These are phyloP conservation scores for Aureobasidium sp. DNA, from an alignment of 2,329 filamentous ascomycete genomes.

Conservation along the genomic window DNA sequence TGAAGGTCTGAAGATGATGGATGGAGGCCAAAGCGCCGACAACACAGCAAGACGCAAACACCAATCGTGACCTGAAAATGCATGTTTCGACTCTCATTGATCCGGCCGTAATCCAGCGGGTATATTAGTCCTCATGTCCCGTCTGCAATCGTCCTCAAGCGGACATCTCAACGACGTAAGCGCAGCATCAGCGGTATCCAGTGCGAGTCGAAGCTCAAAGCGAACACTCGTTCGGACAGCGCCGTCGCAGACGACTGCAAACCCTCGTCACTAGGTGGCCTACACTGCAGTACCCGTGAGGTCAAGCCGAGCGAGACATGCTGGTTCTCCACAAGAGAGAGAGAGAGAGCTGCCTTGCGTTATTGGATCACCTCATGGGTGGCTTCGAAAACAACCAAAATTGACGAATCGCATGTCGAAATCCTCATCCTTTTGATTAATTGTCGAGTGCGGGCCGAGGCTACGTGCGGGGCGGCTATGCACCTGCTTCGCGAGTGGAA, in stretches of 20 bases:
- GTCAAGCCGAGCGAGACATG: constrained; percentile 9
- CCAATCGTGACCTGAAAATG: constrained; percentile 5
- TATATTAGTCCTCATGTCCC: constrained; percentile 6
- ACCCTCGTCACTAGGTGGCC: constrained; percentile 6
- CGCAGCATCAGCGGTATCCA: neutral
- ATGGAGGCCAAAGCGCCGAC: constrained; percentile 7
- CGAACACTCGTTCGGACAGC: neutral
- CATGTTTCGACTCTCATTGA: constrained; percentile 13
- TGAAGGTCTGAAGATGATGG: neutral
- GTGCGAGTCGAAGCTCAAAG: constrained; percentile 3
- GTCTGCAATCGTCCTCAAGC: constrained; percentile 13
- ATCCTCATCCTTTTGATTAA: constrained; percentile 5
- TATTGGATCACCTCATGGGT: constrained; percentile 9
- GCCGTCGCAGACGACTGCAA: constrained; percentile 14
- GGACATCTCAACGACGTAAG: constrained; percentile 3
- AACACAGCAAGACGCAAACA: constrained; percentile 10
- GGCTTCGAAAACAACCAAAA: neutral
- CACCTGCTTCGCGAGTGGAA: constrained; percentile 3
- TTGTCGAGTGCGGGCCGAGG: constrained; percentile 10
- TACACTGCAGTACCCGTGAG: neutral
- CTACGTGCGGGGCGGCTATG: constrained; percentile 12
- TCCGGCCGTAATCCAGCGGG: constrained; percentile 1
- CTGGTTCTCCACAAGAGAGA: constrained; percentile 2
- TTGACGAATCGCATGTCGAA: constrained; percentile 7
- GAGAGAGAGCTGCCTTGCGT: constrained; percentile 1